Evolutionary conservation across 352 stramenopile genomes (phyloP), one percentile per base, ranked within the genome.

Genomic region (Globisporangium perplexum): DNA sequence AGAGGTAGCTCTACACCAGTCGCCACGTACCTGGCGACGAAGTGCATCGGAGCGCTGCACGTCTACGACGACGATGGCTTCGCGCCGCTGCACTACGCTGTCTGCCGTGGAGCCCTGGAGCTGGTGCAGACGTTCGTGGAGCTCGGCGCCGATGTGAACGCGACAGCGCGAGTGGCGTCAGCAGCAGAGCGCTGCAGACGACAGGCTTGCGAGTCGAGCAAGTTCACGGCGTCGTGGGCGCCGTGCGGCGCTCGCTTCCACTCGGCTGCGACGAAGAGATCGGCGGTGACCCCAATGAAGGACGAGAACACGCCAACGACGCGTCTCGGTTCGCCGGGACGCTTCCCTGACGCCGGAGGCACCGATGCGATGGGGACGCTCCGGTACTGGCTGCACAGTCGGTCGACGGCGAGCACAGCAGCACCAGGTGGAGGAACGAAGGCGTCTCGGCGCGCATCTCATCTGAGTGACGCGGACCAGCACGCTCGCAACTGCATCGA

Each of bases 11-110:
- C 7, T 0, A 24, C 23, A 0, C 5, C 67, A 0, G 57, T 72
- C 51, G 65, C 65, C 2, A 49, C 53, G 15, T 71, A 74, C 22
- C 53, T 89, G 17, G 60, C 44, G 0, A 20, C 43, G 12, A 63
- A 53, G 15, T 86, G 66, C 31, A 42, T 58, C 0, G n/a, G 59
- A 1, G 35, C 71, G 7, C 48, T 88, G 7, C 63, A 86, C 22
- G 28, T 86, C 20, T 24, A 38, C 8, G 78, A 90, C 45, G 2
- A 47, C 0, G 66, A 84, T 17, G 66, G 72, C 0, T 48, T 74
- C 0, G 69, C 63, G 0, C 63, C 75, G 23, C 43, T 88, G 6
- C 72, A 85, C 65, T 56, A 81, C 8, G 78, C 78, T 10, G 71
- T 88, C 18, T 59, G 36, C 23, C 47, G 50, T 23, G 72, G 68